A percentile compares a stretch with the other conserved stretches of the same genome.
Conservation (phyloP, 176 grass and related monocot species). For the Ampelocalamus luodianensis region DNA sequence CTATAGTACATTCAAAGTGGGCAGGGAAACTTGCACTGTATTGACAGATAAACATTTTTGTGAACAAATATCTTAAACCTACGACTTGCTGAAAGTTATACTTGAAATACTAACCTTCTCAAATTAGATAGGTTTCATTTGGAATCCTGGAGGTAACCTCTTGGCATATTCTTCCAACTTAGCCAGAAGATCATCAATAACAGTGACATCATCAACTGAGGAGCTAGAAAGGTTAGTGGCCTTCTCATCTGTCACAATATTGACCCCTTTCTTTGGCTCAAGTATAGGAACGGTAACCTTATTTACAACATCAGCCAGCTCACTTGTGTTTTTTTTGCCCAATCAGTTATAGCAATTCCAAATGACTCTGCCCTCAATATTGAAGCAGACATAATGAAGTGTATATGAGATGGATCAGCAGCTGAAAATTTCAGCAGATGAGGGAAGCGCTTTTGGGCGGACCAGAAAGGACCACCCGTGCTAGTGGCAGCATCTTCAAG, state of each 20-base stretch:
- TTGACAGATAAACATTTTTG: too few relatives aligned
- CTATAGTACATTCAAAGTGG: too few relatives aligned
- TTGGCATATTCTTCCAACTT: constrained; percentile 72
- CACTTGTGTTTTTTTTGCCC: constrained; percentile 54
- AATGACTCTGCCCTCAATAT: constrained; percentile 80
- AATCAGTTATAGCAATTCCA: constrained; percentile 68
- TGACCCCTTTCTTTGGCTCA: constrained; percentile 67
- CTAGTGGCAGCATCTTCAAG: constrained; percentile 77
- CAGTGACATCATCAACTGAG: constrained; percentile 66
- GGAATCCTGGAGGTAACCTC: constrained; percentile 56
- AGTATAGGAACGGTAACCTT: constrained; percentile 65
- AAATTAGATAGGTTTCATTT: constrained; percentile 78
- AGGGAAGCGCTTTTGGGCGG: constrained; percentile 79
- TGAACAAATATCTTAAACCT: too few relatives aligned
- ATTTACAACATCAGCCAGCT: constrained; percentile 56
- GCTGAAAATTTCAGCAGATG: constrained; percentile 64
- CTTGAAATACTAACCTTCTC: constrained; percentile 62
- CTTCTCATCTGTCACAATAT: constrained; percentile 79
- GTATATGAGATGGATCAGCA: constrained; percentile 55
- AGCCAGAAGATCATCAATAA: constrained; percentile 66
- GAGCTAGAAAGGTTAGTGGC: constrained; percentile 55
- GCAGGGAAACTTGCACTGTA: too few relatives aligned
- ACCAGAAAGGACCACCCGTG: constrained; percentile 73
- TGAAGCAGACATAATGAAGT: constrained; percentile 71
- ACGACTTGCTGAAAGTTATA: not conserved